Conservation (phyloP, 1,284 basidiomycete genomes). For the Cutaneotrichosporon sp. region DNA sequence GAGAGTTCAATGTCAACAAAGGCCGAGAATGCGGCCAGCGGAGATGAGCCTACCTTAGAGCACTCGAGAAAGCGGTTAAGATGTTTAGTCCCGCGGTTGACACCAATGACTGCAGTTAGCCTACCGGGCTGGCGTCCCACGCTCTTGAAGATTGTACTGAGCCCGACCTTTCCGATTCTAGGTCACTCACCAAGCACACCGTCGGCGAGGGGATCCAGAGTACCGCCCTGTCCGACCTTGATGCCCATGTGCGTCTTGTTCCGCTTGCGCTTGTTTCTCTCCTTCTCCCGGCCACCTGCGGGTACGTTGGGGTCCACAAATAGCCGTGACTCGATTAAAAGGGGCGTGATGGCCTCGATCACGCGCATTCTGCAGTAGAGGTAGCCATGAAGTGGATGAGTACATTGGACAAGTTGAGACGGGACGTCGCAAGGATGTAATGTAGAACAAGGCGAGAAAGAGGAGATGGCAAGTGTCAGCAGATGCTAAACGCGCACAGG, state of each 20-base stretch:
- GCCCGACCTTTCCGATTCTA: background rate
- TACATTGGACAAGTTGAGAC: no score
- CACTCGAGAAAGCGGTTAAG: slow-evolving; percentile 81
- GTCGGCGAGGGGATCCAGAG: slow-evolving; percentile 86
- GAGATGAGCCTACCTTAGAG: slow-evolving; percentile 65
- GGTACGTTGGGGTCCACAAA: slow-evolving; percentile 57
- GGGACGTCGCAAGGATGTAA: no score
- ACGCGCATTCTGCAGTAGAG: slow-evolving; percentile 68
- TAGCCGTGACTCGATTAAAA: slow-evolving; percentile 70
- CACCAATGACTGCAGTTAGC: slow-evolving; percentile 66
- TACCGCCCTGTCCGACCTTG: slow-evolving; percentile 54
- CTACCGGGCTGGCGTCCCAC: no score
- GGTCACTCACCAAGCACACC: slow-evolving; percentile 65
- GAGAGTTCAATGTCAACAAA: no score
- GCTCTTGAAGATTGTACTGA: no score
- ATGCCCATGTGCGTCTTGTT: slow-evolving; percentile 39
- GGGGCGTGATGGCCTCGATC: slow-evolving; percentile 76
- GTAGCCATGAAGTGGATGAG: background rate
- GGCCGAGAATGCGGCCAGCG: no score
- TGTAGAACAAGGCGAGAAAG: background rate
- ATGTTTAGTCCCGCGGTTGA: slow-evolving; percentile 86
- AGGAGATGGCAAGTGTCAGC: background rate
- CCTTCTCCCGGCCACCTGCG: slow-evolving; percentile 8
- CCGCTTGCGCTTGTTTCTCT: slow-evolving; percentile 35
- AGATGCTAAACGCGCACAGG: background rate